phyloP scores from a whole-genome alignment of 495 filamentous ascomycete genomes.

The Daldinia vernicosa region DNA sequence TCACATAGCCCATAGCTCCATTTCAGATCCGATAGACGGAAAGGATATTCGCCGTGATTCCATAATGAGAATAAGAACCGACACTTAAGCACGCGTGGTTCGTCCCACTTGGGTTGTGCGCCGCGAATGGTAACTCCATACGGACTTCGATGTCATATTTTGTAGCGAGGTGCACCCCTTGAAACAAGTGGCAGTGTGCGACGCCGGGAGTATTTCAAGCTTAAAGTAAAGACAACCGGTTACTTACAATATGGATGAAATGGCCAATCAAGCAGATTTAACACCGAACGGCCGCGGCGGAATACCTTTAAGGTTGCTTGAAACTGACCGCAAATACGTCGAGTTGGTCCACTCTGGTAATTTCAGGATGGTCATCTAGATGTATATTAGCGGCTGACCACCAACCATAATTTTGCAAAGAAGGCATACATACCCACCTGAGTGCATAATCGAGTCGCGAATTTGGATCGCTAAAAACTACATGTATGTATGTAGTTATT shows the following conservation, averaged over 20 bases:
- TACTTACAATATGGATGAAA: conserved; percentile 36
- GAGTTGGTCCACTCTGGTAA: background rate
- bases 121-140: conserved; percentile 10
- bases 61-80: background rate
- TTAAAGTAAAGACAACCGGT: conserved; percentile 40
- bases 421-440: background rate
- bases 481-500: background rate
- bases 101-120: conserved; percentile 27
- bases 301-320: conserved; percentile 6
- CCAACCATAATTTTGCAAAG: background rate
- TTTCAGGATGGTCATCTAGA: background rate
- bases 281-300: background rate
- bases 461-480: conserved; percentile 17
- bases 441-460: background rate
- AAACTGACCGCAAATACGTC: background rate
- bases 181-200: conserved; percentile 39
- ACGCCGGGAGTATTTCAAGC: conserved; percentile 44
- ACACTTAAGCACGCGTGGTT: background rate
- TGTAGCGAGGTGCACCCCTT: conserved; percentile 26
- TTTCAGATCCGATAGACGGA: background rate
- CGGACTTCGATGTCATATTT: conserved; percentile 10
- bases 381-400: conserved; percentile 6
- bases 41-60: background rate
- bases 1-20: background rate
- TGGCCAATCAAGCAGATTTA: background rate